These are phyloP conservation scores for Apiotrichum siamense DNA, from an alignment of 1,284 basidiomycete genomes.

Conservation along the genomic window DNA sequence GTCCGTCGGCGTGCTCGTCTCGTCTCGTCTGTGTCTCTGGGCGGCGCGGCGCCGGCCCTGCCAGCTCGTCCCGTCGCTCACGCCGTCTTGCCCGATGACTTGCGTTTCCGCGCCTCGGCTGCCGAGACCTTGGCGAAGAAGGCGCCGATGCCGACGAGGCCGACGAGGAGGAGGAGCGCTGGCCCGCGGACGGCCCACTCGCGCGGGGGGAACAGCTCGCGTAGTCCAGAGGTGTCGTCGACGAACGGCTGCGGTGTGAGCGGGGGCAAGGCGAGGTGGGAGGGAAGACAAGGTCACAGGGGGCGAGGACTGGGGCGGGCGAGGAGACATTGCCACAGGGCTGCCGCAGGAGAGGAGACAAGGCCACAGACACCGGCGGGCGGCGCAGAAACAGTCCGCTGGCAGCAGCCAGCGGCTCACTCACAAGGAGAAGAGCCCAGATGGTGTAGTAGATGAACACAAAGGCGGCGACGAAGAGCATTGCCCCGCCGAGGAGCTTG, in stretches of 20 bases:
- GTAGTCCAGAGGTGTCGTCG: constrained; percentile 63
- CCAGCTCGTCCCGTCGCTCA: constrained; percentile 1
- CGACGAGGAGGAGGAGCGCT: constrained; percentile 70
- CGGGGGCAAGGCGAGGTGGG: background rate
- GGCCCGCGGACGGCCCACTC: constrained; percentile 88
- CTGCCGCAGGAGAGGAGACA: too few relatives aligned
- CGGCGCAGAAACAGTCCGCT: too few relatives aligned
- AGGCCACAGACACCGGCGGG: too few relatives aligned
- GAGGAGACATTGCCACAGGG: too few relatives aligned
- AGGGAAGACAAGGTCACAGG: background rate
- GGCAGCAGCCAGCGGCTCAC: too few relatives aligned
- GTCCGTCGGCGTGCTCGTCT: background rate
- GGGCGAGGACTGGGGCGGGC: too few relatives aligned
- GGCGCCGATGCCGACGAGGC: constrained; percentile 65
- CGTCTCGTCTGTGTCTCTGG: background rate
- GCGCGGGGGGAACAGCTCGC: constrained; percentile 70
- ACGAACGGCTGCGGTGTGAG: constrained; percentile 69
- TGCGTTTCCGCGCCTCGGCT: constrained; percentile 58
- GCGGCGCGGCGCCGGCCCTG: background rate
- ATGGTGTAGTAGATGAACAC: constrained; percentile 84
- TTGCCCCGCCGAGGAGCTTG: constrained; percentile 67
- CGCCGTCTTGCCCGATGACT: constrained; percentile 35
- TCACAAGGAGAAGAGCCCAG: constrained; percentile 80
- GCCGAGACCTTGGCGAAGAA: constrained; percentile 72
- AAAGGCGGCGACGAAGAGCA: constrained; percentile 69